Evolutionary conservation across 257 asterid species (phyloP), one percentile per base, ranked within the genome.

Genomic region (Lavandula angustifolia): DNA sequence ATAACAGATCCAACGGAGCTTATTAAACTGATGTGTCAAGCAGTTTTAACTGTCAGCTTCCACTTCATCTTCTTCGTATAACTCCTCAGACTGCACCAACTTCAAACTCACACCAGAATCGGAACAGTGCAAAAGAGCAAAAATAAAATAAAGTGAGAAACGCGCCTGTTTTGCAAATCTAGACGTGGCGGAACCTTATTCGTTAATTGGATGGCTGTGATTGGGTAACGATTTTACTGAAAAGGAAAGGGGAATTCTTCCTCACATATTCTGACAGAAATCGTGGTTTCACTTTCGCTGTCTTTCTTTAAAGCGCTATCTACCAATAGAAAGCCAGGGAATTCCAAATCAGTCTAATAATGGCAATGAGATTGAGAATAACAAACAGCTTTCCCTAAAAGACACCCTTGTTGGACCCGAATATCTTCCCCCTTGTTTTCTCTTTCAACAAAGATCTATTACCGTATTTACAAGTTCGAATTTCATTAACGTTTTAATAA

Each of bases 171-270:
- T 3, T 7, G 11, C 1, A 2, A 22, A 5, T 10, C 1, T 54
- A 17, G 44, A 74, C 80, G 80, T 66, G 83, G 77, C 66, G 29
- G 73, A 71, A 62, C 31, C 27, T 62, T 43, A 78, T 74, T 74
- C 67, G 83, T 53, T 4, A 38, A 34, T 6, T 55, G 49, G 46
- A 47, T 35, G 72, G 77, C 54, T 49, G 18, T 50, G 69, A 34
- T 56, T 16, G 51, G 37, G 35, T 10, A 47, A 18, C 17, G 33
- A 60, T 41, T 40, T 33, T 17, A 4, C 18, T 65, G 61, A 57
- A 69, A 75, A 54, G 75, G 71, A 42, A 66, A 43, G 53, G 63
- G 38, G 71, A 62, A 62, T 67, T 63, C 40, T 69, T 60, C 46
- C 55, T 75, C 69, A 64, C 68, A 75, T 69, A 70, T 64, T 69